Conservation (phyloP, 2,329 filamentous ascomycete genomes). For the Aplosporella prunicola region DNA sequence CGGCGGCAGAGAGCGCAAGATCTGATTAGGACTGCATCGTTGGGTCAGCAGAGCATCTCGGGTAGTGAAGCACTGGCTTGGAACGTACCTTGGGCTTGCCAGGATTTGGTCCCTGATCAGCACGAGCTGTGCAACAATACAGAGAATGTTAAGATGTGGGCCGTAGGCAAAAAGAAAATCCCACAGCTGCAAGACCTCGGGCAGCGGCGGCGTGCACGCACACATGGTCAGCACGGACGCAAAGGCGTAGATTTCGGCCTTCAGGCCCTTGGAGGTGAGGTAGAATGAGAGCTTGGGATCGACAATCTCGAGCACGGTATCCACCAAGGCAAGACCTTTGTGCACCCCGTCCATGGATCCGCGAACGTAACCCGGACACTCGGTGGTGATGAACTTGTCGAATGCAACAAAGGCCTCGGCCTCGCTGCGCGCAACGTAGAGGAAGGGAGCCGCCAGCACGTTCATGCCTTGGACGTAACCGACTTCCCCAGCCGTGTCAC, state of each 20-base stretch:
- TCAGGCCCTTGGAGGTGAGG: conserved; percentile 75
- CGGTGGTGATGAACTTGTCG: conserved; percentile 73
- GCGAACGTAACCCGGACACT: conserved; percentile 88
- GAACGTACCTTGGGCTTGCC: conserved; percentile 65
- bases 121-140: conserved; percentile 90
- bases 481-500: conserved; percentile 46
- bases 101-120: conserved; percentile 78
- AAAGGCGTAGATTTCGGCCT: conserved; percentile 93
- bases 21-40: conserved; percentile 68
- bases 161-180: conserved; percentile 97
- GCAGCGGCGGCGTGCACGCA: conserved; percentile 88
- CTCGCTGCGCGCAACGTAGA: conserved; percentile 90
- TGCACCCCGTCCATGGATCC: conserved; percentile 97
- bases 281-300: conserved; percentile 80
- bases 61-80: neutral
- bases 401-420: conserved; percentile 91
- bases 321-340: conserved; percentile 79
- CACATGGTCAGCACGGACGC: conserved; percentile 89
- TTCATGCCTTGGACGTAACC: conserved; percentile 99
- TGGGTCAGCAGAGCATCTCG: neutral
- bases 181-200: conserved; percentile 88
- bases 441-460: conserved; percentile 86
- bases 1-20: conserved; percentile 77
- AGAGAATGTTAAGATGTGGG: conserved; percentile 86
- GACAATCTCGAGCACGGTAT: conserved; percentile 83